phyloP scores from a whole-genome alignment of 306 rosid genomes.

The Ormosia emarginata region DNA sequence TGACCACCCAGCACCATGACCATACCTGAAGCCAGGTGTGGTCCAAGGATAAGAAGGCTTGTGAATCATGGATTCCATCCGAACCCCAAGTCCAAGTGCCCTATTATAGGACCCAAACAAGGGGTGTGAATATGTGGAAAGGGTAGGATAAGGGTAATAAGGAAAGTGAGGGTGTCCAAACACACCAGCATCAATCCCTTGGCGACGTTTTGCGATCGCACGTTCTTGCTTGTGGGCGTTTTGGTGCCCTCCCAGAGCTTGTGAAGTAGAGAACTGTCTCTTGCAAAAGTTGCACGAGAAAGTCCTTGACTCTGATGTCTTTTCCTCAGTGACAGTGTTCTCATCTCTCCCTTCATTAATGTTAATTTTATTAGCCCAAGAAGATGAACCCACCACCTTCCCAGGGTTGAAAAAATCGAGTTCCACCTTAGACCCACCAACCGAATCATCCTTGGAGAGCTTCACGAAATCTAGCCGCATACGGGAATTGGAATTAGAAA shows the following conservation, averaged over 20 bases:
- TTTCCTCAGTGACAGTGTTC: background rate
- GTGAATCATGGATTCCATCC: slow-evolving; percentile 48
- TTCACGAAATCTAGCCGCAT: slow-evolving; percentile 32
- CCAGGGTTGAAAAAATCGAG: slow-evolving; percentile 28
- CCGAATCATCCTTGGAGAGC: slow-evolving; percentile 16
- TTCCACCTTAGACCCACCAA: slow-evolving; percentile 6
- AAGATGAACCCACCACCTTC: background rate
- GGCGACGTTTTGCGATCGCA: slow-evolving; percentile 45
- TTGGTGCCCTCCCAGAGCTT: slow-evolving; percentile 78
- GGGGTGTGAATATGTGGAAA: slow-evolving; percentile 5
- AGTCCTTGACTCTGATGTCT: slow-evolving; percentile 11
- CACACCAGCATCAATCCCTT: slow-evolving; percentile 11
- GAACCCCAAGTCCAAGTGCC: slow-evolving; percentile 47
- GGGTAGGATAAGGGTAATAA: slow-evolving; percentile 23
- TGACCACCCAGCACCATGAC: slow-evolving; percentile 9
- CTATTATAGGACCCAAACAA: slow-evolving; percentile 20
- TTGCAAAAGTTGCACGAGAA: slow-evolving; percentile 60
- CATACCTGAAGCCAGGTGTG: background rate
- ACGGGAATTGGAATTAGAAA: slow-evolving; percentile 8
- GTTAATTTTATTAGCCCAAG: background rate
- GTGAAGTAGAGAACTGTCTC: slow-evolving; percentile 58
- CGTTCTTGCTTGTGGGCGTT: slow-evolving; percentile 79
- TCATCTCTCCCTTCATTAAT: background rate
- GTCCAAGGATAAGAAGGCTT: slow-evolving; percentile 39
- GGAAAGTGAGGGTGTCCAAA: background rate